phyloP scores from a whole-genome alignment of 257 asterid species.

The Penstemon davidsonii region DNA sequence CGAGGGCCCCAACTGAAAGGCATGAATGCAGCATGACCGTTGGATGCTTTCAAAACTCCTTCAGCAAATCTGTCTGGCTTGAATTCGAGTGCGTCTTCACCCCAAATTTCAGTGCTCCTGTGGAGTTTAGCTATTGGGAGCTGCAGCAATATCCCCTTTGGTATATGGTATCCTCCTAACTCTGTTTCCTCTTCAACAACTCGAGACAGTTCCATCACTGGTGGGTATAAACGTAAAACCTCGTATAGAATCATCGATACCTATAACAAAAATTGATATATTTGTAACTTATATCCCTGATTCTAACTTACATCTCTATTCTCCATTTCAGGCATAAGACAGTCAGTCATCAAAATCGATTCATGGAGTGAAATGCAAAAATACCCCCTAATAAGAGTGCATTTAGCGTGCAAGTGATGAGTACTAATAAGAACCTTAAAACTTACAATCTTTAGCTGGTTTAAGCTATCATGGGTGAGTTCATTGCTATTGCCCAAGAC shows the following conservation, averaged over 20 bases:
- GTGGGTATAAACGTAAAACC: constrained; percentile 37
- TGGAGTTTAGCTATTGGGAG: constrained; percentile 28
- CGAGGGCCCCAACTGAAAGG: constrained; percentile 43
- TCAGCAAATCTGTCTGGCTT: constrained; percentile 34
- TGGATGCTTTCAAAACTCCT: constrained; percentile 34
- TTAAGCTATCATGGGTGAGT: no score
- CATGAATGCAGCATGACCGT: constrained; percentile 26
- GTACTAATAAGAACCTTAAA: no score
- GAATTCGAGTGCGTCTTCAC: constrained; percentile 35
- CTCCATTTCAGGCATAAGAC: no score
- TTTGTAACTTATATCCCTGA: no score
- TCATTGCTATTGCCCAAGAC: no score
- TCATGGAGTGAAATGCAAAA: no score
- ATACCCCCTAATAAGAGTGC: no score
- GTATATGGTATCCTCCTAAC: constrained; percentile 19
- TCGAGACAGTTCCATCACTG: constrained; percentile 21
- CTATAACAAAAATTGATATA: background rate
- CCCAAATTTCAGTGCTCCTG: constrained; percentile 32
- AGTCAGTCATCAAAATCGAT: no score
- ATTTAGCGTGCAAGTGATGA: no score
- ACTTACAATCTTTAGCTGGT: no score
- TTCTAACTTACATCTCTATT: no score
- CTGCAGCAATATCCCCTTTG: constrained; percentile 21
- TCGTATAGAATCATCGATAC: constrained; percentile 33
- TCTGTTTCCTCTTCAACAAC: constrained; percentile 24